Conservation (phyloP, 495 filamentous ascomycete genomes). For the Penicillium pulvis region DNA sequence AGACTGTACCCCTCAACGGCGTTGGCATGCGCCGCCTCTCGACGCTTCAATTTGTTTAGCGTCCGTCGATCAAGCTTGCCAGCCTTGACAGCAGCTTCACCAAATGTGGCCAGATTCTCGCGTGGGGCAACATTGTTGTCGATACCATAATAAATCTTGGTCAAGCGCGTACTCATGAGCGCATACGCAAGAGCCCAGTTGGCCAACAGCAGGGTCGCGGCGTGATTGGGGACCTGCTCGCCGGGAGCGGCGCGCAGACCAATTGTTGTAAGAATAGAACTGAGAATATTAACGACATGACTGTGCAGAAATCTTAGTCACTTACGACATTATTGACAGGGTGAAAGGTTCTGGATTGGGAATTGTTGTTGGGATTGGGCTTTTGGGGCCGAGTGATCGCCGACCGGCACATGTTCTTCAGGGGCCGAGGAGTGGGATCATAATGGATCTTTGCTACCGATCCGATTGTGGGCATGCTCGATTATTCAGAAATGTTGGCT, state of each 20-base stretch:
- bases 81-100: conserved; percentile 45
- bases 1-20: conserved; percentile 50
- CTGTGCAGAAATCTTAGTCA: not conserved
- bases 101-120: conserved; percentile 48
- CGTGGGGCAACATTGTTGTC: conserved; percentile 53
- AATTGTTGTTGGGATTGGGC: not conserved
- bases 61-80: conserved; percentile 50
- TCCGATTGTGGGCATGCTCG: too few species aligned
- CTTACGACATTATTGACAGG: conserved; percentile 16
- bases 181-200: conserved; percentile 53
- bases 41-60: conserved; percentile 48
- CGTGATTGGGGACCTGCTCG: conserved; percentile 34
- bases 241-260: conserved; percentile 28
- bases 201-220: conserved; percentile 40
- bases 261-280: conserved; percentile 28
- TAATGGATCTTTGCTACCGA: too few species aligned
- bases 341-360: not conserved
- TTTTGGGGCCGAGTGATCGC: not conserved
- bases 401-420: conserved; percentile 11
- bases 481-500: too few species aligned
- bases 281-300: conserved; percentile 19
- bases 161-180: conserved; percentile 42
- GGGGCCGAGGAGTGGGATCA: conserved; percentile 19
- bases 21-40: conserved; percentile 51
- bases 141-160: conserved; percentile 45